These are phyloP conservation scores for Ogataea thermomethanolica DNA, from an alignment of 805 yeast species.

Conservation along the genomic window DNA sequence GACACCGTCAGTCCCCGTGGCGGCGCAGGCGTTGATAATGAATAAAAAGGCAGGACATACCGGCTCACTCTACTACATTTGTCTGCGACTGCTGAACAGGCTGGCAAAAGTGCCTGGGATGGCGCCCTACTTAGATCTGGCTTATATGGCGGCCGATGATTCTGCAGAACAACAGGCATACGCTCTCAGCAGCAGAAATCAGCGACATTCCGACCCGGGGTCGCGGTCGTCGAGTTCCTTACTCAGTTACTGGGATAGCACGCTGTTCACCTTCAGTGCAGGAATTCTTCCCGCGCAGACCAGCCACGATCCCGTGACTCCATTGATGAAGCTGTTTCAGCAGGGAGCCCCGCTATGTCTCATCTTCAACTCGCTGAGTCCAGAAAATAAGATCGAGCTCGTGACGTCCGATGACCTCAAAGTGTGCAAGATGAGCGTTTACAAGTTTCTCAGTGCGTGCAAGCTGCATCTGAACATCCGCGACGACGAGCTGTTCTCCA, in stretches of 20 bases:
- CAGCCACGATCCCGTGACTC: conserved; percentile 89
- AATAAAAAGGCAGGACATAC: conserved; percentile 58
- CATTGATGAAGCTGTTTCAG: conserved; percentile 81
- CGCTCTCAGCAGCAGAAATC: conserved; percentile 20
- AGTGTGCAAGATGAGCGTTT: conserved; percentile 82
- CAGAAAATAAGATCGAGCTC: conserved; percentile 49
- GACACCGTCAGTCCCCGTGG: conserved; percentile 46
- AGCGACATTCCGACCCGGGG: conserved; percentile 3
- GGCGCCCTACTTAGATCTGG: conserved; percentile 62
- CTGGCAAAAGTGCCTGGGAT: conserved; percentile 62
- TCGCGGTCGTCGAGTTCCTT: conserved; percentile 15
- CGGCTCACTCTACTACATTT: conserved; percentile 69
- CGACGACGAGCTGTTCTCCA: conserved; percentile 83
- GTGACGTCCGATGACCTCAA: conserved; percentile 77
- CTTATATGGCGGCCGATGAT: conserved; percentile 63
- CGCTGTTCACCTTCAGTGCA: conserved; percentile 61
- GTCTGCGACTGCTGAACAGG: conserved; percentile 52
- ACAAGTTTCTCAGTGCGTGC: conserved; percentile 85
- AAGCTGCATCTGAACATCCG: conserved; percentile 68
- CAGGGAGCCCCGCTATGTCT: conserved; percentile 91
- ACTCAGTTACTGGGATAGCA: conserved; percentile 33
- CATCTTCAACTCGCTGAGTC: conserved; percentile 66
- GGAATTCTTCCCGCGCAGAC: conserved; percentile 73
- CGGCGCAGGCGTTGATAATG: conserved; percentile 46
- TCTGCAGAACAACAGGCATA: conserved; percentile 69